These are phyloP conservation scores for Chalciporus chontae DNA, from an alignment of 768 basidiomycete genomes.

Conservation along the genomic window DNA sequence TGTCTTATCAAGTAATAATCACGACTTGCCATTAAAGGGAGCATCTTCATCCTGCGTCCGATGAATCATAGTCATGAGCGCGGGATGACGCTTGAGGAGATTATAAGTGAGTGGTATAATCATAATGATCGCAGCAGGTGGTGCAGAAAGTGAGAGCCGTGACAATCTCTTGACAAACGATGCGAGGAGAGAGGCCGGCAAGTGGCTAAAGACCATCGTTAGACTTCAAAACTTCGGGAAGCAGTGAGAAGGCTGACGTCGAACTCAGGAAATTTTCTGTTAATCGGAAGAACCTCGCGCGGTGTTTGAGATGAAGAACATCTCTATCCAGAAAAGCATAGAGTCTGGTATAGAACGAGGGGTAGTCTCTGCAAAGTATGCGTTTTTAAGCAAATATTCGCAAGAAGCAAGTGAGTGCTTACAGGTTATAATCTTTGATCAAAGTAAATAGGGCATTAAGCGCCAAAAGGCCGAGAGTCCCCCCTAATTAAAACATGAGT, in stretches of 20 bases:
- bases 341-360: slow-evolving; percentile 88
- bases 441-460: slow-evolving; percentile 89
- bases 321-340: slow-evolving; percentile 88
- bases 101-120: slow-evolving; percentile 94
- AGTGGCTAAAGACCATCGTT: slow-evolving; percentile 51
- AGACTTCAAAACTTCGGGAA: background rate
- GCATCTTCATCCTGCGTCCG: slow-evolving; percentile 40
- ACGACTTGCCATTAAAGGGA: slow-evolving; percentile 33
- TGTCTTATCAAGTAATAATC: background rate
- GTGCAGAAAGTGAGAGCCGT: slow-evolving; percentile 76
- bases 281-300: slow-evolving; percentile 92
- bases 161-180: slow-evolving; percentile 93
- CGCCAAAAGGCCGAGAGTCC: slow-evolving; percentile 80
- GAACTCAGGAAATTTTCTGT: slow-evolving; percentile 89
- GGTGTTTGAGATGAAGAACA: slow-evolving; percentile 86
- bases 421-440: slow-evolving; percentile 94
- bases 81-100: slow-evolving; percentile 86
- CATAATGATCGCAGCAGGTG: slow-evolving; percentile 88
- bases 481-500: slow-evolving; percentile 47
- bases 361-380: slow-evolving; percentile 71
- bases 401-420: slow-evolving; percentile 29
- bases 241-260: slow-evolving; percentile 55
- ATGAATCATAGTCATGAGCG: slow-evolving; percentile 92
- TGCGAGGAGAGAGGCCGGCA: slow-evolving; percentile 88
- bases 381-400: slow-evolving; percentile 1